Evolutionary conservation across 2,329 filamentous ascomycete species (phyloP), one percentile per base, ranked within the genome.

Genomic region (Colletotrichum magnum): DNA sequence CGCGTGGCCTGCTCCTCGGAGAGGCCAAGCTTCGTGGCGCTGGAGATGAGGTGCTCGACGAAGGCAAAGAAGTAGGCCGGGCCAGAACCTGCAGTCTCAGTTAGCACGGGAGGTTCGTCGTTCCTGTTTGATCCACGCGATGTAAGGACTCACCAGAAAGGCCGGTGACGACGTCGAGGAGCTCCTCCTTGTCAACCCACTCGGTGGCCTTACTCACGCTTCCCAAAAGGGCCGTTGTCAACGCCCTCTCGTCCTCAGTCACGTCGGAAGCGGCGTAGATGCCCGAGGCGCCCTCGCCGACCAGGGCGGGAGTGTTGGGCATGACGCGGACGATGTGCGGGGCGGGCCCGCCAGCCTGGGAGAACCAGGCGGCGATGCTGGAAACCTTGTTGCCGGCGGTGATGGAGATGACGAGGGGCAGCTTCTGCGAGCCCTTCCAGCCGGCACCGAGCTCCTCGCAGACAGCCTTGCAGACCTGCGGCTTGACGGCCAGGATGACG

Each of bases 1-100:
- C 84, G 81, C 12, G 81, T 82, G n/a, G 85, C 85, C 74, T 86
- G 85, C 64, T 86, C 84, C 18, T 77, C 75, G 0, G 83, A 79
- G 28, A 87, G 79, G 2, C 85, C 85, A 1, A 85, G 76, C n/a
- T 77, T 75, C 9, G 77, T 79, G 13, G 80, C 85, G 68, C 81
- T 82, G 60, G 82, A 74, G 61, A 85, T 82, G 53, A 87, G 77
- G 74, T 87, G 84, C 73, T 87, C 85, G 6, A 87, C 85, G 76
- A 87, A 80, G 72, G 84, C 84, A 73, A 87, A 87, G 77, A 87
- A 87, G 77, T 87, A 87, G 0, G 85, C 85, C 0, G 85, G 85
- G 2, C 85, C 85, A 18, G 84, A 86, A 26, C 85, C 84, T 86
- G 57, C 5, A 4, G 6, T 15, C 15, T 48, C 6, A 41, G 36